Conservation (phyloP, 768 basidiomycete species). For the Tulasnella sp. region DNA sequence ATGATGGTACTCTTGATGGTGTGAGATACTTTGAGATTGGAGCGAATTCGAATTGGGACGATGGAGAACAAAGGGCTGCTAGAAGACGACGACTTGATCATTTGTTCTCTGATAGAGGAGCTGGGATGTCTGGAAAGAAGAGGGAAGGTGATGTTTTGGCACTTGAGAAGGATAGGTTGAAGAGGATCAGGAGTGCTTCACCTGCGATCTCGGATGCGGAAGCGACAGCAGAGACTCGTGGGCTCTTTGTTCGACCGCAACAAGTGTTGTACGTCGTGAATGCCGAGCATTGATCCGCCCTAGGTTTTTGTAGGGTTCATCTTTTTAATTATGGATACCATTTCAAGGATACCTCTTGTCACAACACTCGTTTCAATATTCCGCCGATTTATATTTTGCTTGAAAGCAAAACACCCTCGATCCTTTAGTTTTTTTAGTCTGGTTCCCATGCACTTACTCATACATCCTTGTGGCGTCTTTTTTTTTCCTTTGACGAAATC, state of each 20-base stretch:
- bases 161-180: slow-evolving; percentile 29
- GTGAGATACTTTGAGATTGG: slow-evolving; percentile 75
- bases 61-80: slow-evolving; percentile 35
- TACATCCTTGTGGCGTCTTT: too few relatives aligned
- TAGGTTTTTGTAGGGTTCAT: too few relatives aligned
- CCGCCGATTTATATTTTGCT: too few relatives aligned
- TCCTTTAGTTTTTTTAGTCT: too few relatives aligned
- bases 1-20: slow-evolving; percentile 74
- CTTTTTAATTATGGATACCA: too few relatives aligned
- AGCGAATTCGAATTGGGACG: slow-evolving; percentile 40
- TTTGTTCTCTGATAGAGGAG: slow-evolving; percentile 1
- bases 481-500: too few relatives aligned
- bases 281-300: slow-evolving; percentile 30
- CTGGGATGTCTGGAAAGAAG: slow-evolving; percentile 26
- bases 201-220: slow-evolving; percentile 50
- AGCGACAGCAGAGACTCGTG: slow-evolving; percentile 43
- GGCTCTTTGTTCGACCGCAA: slow-evolving; percentile 72
- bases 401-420: too few relatives aligned
- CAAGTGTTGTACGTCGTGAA: slow-evolving; percentile 81
- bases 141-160: slow-evolving; percentile 45
- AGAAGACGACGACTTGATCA: slow-evolving; percentile 25
- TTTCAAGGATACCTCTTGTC: too few relatives aligned
- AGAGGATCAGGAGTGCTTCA: slow-evolving; percentile 54
- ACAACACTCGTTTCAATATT: too few relatives aligned
- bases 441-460: too few relatives aligned